Base-by-base conservation (phyloP, 2,329 filamentous ascomycete genomes). In the Lasiodiplodia sp. region DNA sequence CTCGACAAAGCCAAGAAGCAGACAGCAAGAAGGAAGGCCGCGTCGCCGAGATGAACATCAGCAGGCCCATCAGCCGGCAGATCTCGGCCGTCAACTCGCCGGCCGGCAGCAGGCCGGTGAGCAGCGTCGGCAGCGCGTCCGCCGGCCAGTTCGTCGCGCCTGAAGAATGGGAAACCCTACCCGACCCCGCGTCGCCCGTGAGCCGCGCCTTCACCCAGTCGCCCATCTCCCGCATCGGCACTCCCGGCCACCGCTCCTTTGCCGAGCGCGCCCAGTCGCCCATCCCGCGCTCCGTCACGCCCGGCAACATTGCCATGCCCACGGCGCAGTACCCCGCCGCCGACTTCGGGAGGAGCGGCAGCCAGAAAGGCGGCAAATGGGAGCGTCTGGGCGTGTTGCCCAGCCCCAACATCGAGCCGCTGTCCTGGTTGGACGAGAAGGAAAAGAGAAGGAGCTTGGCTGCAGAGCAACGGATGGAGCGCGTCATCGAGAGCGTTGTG, bases 401-500 rank as follows among this genome's bases (percentile, higher is more conserved):
- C 18, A 67, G 65, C 18, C 65, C 65, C 14, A 67, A 51, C 21
- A 67, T 67, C 55, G 65, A 67, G 10, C 65, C 65, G 25, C 31
- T 67, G 31, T 58, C 55, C 11, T 67, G 65, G 65, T 31, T 58
- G 18, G 65, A 67, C 14, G 65, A 67, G 44, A 60, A 60, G 23
- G 53, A 67, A 8, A 58, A 58, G 55, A 57, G 65, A 14, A 67
- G 56, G 65, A 60, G 53, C 16, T 21, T 60, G 14, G 65, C 53
- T 0, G 65, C 65, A 2, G 65, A 67, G 21, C 53, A 58, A 5
- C 23, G 65, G 31, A 57, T 67, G 40, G 65, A 67, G 14, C 28
- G 65, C n/a, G 66, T 68, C 14, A 53, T 68, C 3, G 66, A 68
- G 37, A 68, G 66, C 49, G 66, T 68, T 1, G 66, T 68, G 12